Evolutionary conservation across 1,284 basidiomycete genomes (phyloP), one percentile per base, ranked within the genome.

Genomic region (Apiotrichum sp.): DNA sequence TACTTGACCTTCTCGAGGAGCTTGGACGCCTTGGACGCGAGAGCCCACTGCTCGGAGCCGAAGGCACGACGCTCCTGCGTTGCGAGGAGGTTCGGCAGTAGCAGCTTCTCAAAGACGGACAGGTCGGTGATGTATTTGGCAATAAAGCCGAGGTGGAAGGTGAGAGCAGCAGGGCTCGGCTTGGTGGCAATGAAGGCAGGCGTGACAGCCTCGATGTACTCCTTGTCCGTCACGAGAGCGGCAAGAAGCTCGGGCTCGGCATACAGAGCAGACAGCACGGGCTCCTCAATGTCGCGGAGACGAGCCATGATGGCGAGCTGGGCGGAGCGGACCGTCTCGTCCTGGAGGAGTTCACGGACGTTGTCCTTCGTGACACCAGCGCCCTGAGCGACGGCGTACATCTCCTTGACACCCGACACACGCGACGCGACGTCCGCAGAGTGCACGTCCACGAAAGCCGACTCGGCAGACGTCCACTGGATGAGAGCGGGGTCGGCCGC

Each of bases 71-170:
- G 80, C 4, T 85, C 76, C 65, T 87, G 88, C 4, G 85, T 85
- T 59, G 83, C 85, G 11, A 93, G 72, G 16, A 93, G 74, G 63
- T 84, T 83, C 0, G 87, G 86, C 67, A 89, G 86, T 47, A 93
- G 72, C 2, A 87, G 70, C 22, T 76, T 71, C 63, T 84, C 78
- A 61, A 89, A 84, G 0, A 78, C 66, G 47, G 80, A 48, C 31
- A 57, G 52, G 31, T 53, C 53, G 16, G 67, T 75, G 54, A 87
- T 81, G 32, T 83, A 75, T 0, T 78, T 71, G 1, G 78, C 73
- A 10, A 91, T 77, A 74, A 89, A 93, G 2, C 72, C 64, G 9
- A 87, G 71, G 64, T 91, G 89, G 38, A 40, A 55, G 2, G 79
- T 68, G 31, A 80, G 78, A 10, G 89, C 71, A 53, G 53, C 33